Base-by-base conservation (phyloP, 768 basidiomycete genomes). In the Auricularia cornea region DNA sequence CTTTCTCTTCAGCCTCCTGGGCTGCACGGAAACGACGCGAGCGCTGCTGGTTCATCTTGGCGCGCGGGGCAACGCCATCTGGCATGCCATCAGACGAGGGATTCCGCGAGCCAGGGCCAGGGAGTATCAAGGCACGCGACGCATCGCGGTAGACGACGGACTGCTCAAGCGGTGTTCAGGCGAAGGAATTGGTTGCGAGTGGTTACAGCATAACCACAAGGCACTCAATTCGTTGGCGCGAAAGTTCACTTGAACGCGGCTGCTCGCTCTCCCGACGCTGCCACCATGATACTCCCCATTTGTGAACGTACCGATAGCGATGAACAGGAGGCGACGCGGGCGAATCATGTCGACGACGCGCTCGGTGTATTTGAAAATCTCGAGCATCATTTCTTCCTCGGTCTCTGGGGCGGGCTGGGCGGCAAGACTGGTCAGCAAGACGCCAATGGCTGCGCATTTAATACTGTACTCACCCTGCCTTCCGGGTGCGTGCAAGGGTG, bases 41-140 rank as follows among this genome's bases (percentile, higher is more conserved):
- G 11, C 97, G 92, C 73, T 99, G 97, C 71, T 99, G 97, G 72
- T 99, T 99, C 97, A 99, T 99, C 78, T 99, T 99, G 44, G 97
- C 97, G 70, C 96, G 87, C 33, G 96, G 96, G 11, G 96, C 96
- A 26, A 98, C 96, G 64, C 96, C 96, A 70, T 98, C 95, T 96
- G 62, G 31, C 6, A 31, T 30, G 28, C 33, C 35, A 59, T 66
- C 56, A 62, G 63, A 14, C n/a, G n/a, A 64, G 20, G 6, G 18
- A n/a, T 8, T 29, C 33, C 11, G 11, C 20, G 3, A 33, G 14
- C 48, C 30, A 23, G 62, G n/a, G 31, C 16, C 2, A 38, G 35
- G 35, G 35, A 38, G 35, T 38, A 38, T 38, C 8, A 10, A 14
- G 35, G n/a, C n/a, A n/a, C 35, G 35, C 35, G 35, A 10, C 35